Conservation (phyloP, 768 basidiomycete species). For the Suillus subluteus region DNA sequence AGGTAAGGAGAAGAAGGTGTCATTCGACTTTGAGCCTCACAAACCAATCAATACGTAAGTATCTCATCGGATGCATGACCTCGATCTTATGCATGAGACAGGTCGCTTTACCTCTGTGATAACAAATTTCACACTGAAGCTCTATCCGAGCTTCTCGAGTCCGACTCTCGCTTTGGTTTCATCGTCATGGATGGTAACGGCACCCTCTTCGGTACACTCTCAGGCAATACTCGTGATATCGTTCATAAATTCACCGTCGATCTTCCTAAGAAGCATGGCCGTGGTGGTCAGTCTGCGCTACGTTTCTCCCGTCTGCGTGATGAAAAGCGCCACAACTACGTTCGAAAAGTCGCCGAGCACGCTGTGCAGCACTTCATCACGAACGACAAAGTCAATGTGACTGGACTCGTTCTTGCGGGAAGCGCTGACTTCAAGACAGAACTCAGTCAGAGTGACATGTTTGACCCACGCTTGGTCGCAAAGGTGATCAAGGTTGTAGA, state of each 20-base stretch:
- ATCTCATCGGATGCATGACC: not conserved
- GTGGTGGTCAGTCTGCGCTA: slow-evolving; percentile 98
- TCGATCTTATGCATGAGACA: slow-evolving; percentile 34
- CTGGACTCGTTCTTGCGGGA: slow-evolving; percentile 93
- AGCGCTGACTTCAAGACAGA: slow-evolving; percentile 99
- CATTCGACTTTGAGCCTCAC: slow-evolving; percentile 98
- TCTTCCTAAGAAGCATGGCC: slow-evolving; percentile 98
- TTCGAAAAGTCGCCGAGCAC: slow-evolving; percentile 96
- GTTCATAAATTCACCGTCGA: slow-evolving; percentile 99
- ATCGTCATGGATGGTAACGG: slow-evolving; percentile 99
- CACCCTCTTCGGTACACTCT: slow-evolving; percentile 91
- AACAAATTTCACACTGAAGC: slow-evolving; percentile 99
- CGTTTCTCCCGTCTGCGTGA: slow-evolving; percentile 99
- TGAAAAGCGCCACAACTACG: slow-evolving; percentile 99
- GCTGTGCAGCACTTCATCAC: slow-evolving; percentile 99
- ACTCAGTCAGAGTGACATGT: slow-evolving; percentile 94
- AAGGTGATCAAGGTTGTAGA: slow-evolving; percentile 99
- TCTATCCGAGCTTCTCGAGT: slow-evolving; percentile 93
- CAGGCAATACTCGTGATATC: slow-evolving; percentile 96
- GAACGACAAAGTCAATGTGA: slow-evolving; percentile 97
- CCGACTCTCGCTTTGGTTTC: slow-evolving; percentile 97
- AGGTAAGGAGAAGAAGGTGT: slow-evolving; percentile 99
- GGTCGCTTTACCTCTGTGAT: slow-evolving; percentile 97
- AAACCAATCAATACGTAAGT: slow-evolving; percentile 98
- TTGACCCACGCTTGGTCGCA: slow-evolving; percentile 83